These are phyloP conservation scores for Aspergillus sp. DNA, from an alignment of 2,329 filamentous ascomycete species.

Conservation along the genomic window DNA sequence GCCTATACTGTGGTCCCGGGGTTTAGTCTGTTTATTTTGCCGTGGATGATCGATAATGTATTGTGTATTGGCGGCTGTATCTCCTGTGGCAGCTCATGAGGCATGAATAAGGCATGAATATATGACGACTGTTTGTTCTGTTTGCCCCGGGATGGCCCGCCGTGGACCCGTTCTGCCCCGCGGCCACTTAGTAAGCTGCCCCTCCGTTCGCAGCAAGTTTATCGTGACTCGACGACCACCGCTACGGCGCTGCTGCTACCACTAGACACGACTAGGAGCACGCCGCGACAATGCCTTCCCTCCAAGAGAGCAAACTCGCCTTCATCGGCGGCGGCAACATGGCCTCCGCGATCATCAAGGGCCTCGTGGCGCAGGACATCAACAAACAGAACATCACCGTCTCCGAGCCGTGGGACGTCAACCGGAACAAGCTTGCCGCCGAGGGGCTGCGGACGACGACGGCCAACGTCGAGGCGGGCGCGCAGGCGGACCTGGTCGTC, in stretches of 20 bases:
- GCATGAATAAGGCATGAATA: too few relatives aligned
- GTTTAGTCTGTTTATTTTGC: constrained; percentile 1
- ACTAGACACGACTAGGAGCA: too few relatives aligned
- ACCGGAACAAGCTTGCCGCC: constrained; percentile 24
- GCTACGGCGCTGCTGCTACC: too few relatives aligned
- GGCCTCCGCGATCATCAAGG: constrained; percentile 27
- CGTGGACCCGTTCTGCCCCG: too few relatives aligned
- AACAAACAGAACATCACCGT: constrained; percentile 23
- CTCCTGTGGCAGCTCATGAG: too few relatives aligned
- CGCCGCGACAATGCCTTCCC: constrained; percentile 19
- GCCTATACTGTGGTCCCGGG: constrained; percentile 1
- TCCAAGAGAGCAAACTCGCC: constrained; percentile 25
- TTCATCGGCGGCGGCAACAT: constrained; percentile 30
- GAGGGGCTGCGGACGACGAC: constrained; percentile 23
- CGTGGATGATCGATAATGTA: constrained; percentile 3
- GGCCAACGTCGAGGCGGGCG: constrained; percentile 18
- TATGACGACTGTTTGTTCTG: too few relatives aligned
- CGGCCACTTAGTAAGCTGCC: too few relatives aligned
- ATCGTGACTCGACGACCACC: too few relatives aligned
- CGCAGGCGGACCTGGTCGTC: constrained; percentile 21
- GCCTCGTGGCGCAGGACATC: constrained; percentile 20
- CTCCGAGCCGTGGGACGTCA: constrained; percentile 27
- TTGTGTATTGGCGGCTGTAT: constrained; percentile 10
- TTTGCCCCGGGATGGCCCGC: too few relatives aligned
- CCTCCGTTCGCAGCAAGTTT: too few relatives aligned